phyloP scores from a whole-genome alignment of 148 eudicot genomes.

The Nyssa sinensis region DNA sequence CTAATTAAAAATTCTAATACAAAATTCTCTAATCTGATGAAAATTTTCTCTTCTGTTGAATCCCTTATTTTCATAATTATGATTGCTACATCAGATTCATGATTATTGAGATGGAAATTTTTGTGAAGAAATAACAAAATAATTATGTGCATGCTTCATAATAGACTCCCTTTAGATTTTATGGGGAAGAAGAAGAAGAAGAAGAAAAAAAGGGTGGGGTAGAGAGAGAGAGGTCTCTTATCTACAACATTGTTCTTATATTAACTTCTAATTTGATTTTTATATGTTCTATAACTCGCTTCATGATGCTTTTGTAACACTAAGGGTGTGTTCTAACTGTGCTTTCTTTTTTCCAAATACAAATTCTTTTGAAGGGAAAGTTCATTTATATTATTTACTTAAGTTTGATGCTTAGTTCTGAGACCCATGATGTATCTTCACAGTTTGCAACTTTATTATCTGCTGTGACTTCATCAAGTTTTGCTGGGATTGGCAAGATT shows the following conservation, averaged over 20 bases:
- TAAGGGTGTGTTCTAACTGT: neutral
- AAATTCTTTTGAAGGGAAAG: neutral
- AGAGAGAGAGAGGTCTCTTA: no score
- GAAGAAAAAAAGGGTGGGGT: no score
- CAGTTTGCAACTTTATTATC: constrained; percentile 60
- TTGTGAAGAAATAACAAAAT: no score
- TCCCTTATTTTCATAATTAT: no score
- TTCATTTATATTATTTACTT: neutral
- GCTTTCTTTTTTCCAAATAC: neutral
- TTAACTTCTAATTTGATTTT: neutral
- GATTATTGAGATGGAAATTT: no score
- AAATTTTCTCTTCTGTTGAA: no score
- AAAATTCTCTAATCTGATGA: no score
- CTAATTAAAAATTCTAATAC: no score
- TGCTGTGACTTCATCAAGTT: constrained; percentile 35
- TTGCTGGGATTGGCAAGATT: constrained; percentile 51
- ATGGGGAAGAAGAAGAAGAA: no score
- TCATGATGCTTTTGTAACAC: neutral
- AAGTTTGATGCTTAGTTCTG: neutral
- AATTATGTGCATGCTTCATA: neutral
- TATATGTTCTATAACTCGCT: neutral
- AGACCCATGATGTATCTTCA: neutral
- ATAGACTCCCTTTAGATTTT: no score
- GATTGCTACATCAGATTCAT: no score
- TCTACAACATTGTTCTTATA: neutral